These are phyloP conservation scores for Gaeumannomyces sp. DNA, from an alignment of 2,329 filamentous ascomycete genomes.

Conservation along the genomic window DNA sequence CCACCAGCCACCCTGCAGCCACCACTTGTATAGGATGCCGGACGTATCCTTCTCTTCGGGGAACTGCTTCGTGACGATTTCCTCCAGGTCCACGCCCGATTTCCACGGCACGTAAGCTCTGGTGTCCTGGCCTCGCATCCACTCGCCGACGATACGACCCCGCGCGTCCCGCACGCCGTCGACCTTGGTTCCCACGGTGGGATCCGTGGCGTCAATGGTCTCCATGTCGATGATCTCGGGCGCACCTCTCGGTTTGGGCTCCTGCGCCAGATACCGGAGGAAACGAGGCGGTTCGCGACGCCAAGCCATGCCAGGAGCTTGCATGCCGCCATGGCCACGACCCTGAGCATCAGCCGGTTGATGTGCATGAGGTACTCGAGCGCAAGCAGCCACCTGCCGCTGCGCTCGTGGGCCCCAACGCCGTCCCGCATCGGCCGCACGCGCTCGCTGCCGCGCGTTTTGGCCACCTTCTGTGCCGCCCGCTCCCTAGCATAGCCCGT, in stretches of 20 bases:
- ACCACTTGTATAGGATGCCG: constrained; percentile 73
- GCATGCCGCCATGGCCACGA: constrained; percentile 49
- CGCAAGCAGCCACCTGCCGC: constrained; percentile 70
- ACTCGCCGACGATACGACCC: constrained; percentile 38
- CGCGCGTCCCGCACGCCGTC: constrained; percentile 23
- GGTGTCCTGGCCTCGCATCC: constrained; percentile 45
- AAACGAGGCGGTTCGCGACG: constrained; percentile 56
- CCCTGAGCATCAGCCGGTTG: constrained; percentile 54
- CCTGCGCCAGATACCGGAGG: constrained; percentile 48
- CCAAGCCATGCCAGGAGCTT: constrained; percentile 52
- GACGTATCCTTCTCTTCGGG: constrained; percentile 63
- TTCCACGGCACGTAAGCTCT: constrained; percentile 49
- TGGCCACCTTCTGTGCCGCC: constrained; percentile 52
- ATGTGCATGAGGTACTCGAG: constrained; percentile 73
- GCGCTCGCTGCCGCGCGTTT: constrained; percentile 38
- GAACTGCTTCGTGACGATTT: constrained; percentile 16
- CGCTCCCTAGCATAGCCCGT: constrained; percentile 66
- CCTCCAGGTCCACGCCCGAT: constrained; percentile 60
- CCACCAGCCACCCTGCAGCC: constrained; percentile 78
- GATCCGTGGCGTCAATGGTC: constrained; percentile 13
- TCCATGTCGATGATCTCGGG: neutral
- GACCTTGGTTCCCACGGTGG: constrained; percentile 8
- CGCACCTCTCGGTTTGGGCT: constrained; percentile 35
- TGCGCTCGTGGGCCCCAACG: constrained; percentile 72
- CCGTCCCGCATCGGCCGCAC: constrained; percentile 47